A percentile compares a stretch with the other conserved stretches of the same genome.
Evolutionary conservation across 2,329 filamentous ascomycete species (phyloP).

Genomic region (Scleromitrula shiraiana): DNA sequence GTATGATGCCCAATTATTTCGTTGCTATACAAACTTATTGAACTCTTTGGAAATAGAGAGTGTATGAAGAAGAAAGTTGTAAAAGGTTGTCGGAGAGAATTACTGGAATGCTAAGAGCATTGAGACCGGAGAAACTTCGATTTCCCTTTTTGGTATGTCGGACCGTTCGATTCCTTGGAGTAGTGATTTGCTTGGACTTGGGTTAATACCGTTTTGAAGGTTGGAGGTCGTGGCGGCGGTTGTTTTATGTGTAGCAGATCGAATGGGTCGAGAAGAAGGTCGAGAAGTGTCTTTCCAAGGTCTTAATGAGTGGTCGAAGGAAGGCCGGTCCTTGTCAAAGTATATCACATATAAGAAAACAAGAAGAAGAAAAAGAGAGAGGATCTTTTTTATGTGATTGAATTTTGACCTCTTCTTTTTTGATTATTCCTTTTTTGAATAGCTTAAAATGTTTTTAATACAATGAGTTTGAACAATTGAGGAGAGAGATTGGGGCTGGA

Average conservation of each 20-base stretch:
- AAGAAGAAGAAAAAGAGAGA: neutral
- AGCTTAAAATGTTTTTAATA: neutral
- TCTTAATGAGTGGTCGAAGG: neutral
- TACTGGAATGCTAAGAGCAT: slow-evolving; percentile 10
- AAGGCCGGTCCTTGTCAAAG: slow-evolving; percentile 3
- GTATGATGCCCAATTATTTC: too few species aligned
- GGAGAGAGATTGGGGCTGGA: neutral
- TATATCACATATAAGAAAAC: slow-evolving; percentile 1
- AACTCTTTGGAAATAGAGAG: too few species aligned
- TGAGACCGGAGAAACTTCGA: neutral
- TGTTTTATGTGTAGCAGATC: neutral
- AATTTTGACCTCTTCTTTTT: neutral
- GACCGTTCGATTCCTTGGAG: neutral
- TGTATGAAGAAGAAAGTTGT: neutral
- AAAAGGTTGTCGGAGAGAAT: slow-evolving; percentile 3
- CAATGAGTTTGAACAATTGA: neutral
- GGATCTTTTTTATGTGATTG: neutral
- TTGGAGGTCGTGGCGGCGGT: neutral
- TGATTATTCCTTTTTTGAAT: neutral
- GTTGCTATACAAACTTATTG: slow-evolving; percentile 9
- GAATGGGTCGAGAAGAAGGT: neutral
- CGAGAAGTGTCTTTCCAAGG: neutral
- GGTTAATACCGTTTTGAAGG: neutral
- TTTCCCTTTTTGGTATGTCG: neutral
- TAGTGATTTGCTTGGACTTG: neutral